Evolutionary conservation across 2,329 filamentous ascomycete species (phyloP), one percentile per base, ranked within the genome.

Genomic region (Fusarium xyrophilum): DNA sequence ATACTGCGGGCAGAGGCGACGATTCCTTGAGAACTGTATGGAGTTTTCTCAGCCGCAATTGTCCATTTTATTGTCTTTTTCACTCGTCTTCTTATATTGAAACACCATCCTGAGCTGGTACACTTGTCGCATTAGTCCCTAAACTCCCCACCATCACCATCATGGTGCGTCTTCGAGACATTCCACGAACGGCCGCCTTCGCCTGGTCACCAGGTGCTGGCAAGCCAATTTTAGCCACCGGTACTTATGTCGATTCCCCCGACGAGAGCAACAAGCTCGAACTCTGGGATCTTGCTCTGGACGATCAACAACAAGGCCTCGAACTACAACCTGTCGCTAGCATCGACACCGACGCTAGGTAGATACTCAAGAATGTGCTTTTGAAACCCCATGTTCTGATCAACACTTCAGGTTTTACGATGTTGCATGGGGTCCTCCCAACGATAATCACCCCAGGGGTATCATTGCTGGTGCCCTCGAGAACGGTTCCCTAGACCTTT

Each of bases 91-190:
- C 51, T 65, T 53, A 57, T 63, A 61, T 62, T 40, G n/a, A 65
- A 66, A 63, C 66, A 52, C 47, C 63, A 53, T 70, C 62, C 57
- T 60, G 65, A 72, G 52, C 67, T 70, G 65, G 71, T 61, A 61
- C 55, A 54, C 66, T 65, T 66, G 67, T 74, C 67, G 69, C 62
- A 71, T 73, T 63, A 68, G 60, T 63, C 64, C 44, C 44, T 63
- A 42, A 48, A 38, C 58, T 63, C 60, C 75, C 77, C 75, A 63
- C 72, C 72, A 72, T 73, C 74, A 72, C 74, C 77, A 82, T 73
- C 80, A 99, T 99, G 96, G 95, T 97, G 82, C 92, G 93, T 83
- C 86, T 98, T 81, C 89, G 95, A 85, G 94, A 98, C 85, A 96
- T 99, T 77, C 92, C 93, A 79, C 89, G 96, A 82, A 99, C 96